Conservation (phyloP, 2,329 filamentous ascomycete genomes). For the Bipolaris oryzae region DNA sequence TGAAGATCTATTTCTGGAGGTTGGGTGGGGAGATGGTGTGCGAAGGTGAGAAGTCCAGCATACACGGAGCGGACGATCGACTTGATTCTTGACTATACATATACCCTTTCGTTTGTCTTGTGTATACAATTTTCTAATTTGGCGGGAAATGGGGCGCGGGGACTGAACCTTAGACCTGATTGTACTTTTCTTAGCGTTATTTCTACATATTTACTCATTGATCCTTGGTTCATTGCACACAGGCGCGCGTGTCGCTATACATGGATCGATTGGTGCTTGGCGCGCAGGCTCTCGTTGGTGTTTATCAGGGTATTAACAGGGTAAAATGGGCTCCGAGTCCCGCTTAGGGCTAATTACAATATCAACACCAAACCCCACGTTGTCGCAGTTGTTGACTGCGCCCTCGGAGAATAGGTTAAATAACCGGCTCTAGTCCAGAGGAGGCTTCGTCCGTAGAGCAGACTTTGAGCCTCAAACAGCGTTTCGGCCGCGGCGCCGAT, state of each 20-base stretch:
- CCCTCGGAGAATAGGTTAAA: slow-evolving; percentile 30
- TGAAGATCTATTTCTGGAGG: slow-evolving; percentile 64
- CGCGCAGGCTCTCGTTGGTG: background rate
- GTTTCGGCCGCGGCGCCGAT: slow-evolving; percentile 37
- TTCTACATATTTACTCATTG: slow-evolving; percentile 10
- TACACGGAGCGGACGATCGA: background rate
- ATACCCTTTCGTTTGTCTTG: slow-evolving; percentile 9
- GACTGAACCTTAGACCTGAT: slow-evolving; percentile 3
- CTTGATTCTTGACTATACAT: slow-evolving; percentile 8
- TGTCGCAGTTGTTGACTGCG: background rate
- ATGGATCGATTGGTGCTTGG: slow-evolving; percentile 3
- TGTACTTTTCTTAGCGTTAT: slow-evolving; percentile 9
- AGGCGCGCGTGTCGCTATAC: background rate
- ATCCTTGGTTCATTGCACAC: background rate
- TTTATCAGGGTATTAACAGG: background rate
- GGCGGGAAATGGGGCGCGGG: background rate
- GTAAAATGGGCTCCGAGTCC: background rate
- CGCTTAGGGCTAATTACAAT: background rate
- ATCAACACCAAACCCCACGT: slow-evolving; percentile 13
- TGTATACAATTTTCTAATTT: slow-evolving; percentile 12
- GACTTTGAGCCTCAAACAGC: slow-evolving; percentile 26
- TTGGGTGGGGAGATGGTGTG: slow-evolving; percentile 34
- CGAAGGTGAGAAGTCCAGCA: background rate
- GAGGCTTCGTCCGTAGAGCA: background rate
- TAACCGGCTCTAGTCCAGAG: slow-evolving; percentile 20